Base-by-base conservation (phyloP, 2,329 filamentous ascomycete species). In the Epichloe gansuensis region DNA sequence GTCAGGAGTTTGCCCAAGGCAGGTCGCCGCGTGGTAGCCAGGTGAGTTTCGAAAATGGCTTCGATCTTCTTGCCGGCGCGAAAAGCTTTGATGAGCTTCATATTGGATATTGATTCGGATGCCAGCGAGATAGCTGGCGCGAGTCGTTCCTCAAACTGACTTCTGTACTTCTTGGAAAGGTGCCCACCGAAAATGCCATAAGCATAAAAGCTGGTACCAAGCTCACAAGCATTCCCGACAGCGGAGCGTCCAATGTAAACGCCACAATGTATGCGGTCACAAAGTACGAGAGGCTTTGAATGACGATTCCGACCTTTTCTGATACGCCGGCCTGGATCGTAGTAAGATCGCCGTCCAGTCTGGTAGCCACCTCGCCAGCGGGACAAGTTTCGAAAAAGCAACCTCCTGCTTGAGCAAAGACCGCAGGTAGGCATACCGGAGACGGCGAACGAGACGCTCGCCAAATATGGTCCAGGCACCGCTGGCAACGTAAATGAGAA, bases 261-360 rank as follows among this genome's bases (percentile, higher is more conserved):
- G 42, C 49, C 21, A 51, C 42, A 28, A 31, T 34, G 35, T 45
- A 51, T 5, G 83, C 83, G 2, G 81, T 78, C 45, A 82, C 62
- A 58, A 83, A 83, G 62, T 81, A 83, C 1, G 77, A 77, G 11
- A 78, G 60, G 44, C 73, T 78, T 12, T 42, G 37, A 7, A 51
- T 42, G 34, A 46, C 13, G 23, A 83, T 75, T 35, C 80, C 80
- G 17, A 82, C 79, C 60, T 85, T 85, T 65, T 84, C 81, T 1
- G 76, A 78, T 0, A 79, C 82, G 17, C 81, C 81, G 0, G 74
- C 73, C 52, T 79, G 79, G 48, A 84, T 77, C 0, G 76, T 75
- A 51, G 79, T 72, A 34, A 83, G 78, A 58, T 83, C 80, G 50
- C 71, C 73, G 58, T 76, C 78, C 23, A 84, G 70, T 13, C 80